These are phyloP conservation scores for Coniochaeta sp. DNA, from an alignment of 2,329 filamentous ascomycete species.

Conservation along the genomic window DNA sequence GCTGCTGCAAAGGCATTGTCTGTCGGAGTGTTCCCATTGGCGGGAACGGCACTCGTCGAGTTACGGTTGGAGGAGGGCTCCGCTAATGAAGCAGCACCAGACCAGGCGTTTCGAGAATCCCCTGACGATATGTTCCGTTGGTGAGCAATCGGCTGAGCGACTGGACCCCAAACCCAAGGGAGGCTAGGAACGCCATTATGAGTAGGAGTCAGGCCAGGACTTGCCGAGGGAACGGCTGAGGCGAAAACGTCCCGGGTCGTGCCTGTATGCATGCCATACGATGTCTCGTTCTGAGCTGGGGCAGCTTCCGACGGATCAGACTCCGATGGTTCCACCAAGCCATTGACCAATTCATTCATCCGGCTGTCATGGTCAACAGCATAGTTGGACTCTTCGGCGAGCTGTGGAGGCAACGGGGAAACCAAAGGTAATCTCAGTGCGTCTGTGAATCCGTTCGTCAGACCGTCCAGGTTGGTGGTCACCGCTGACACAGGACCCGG, in stretches of 20 bases:
- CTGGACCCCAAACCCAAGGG: conserved; percentile 38
- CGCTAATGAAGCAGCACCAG: background rate
- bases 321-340: conserved; percentile 39
- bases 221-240: conserved; percentile 24
- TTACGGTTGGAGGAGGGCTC: background rate
- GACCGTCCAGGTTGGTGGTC: background rate
- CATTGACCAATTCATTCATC: conserved; percentile 31
- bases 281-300: conserved; percentile 28
- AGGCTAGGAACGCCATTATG: conserved; percentile 32
- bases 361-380: conserved; percentile 1
- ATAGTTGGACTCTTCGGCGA: background rate
- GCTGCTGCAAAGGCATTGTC: background rate
- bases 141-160: background rate
- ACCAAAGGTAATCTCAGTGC: background rate
- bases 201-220: conserved; percentile 23
- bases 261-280: conserved; percentile 48
- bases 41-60: background rate
- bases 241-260: conserved; percentile 45
- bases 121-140: background rate
- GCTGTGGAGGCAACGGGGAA: background rate
- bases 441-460: background rate
- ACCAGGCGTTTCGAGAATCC: background rate
- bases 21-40: background rate
- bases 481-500: background rate
- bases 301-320: conserved; percentile 8